Base-by-base conservation (phyloP, 1,284 basidiomycete genomes). In the Irpex lacteus region DNA sequence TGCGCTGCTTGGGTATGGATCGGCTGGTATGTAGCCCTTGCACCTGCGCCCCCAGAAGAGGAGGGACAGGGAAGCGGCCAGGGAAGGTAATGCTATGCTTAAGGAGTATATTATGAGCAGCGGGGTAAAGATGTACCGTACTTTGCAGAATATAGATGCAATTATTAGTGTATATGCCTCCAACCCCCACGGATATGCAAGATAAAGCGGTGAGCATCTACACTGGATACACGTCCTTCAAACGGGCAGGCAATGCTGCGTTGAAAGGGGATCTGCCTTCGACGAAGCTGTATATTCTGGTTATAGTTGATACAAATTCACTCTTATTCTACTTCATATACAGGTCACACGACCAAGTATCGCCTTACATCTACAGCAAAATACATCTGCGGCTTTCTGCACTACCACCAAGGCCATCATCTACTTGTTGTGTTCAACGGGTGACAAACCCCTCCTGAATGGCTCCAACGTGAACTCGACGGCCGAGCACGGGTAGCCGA, bases 391-490 rank as follows among this genome's bases (percentile, higher is more conserved):
- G 32, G 32, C 32, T 34, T 34, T 34, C 32, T 34, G 6, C 7
- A 34, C 32, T 34, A 21, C 50, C 7, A 15, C 50, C 50, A 18
- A 53, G 15, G 50, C 50, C 8, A 53, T 56, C 8, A 53, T 56
- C 54, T 54, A 56, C 32, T 56, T 56, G 54, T 36, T 56, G 9
- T 56, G 54, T 34, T 15, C 54, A 26, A 36, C 34, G 26, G 54
- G 54, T 13, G 54, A 3, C 8, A 36, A 3, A 36, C n/a, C 62
- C 78, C 92, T 95, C 79, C 95, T 89, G 84, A 99, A 95, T 13
- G 91, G 91, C 77, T 98, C 95, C 59, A 99, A 82, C 59, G 91
- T 91, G 75, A 99, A 95, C 83, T 99, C 98, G 65, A 99, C 80
- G 8, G 90, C 90, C 15, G 96, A 98, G 77, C 96, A 98, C n/a